Evolutionary conservation across 768 basidiomycete genomes (phyloP).

Genomic region (Suillus paluster): DNA sequence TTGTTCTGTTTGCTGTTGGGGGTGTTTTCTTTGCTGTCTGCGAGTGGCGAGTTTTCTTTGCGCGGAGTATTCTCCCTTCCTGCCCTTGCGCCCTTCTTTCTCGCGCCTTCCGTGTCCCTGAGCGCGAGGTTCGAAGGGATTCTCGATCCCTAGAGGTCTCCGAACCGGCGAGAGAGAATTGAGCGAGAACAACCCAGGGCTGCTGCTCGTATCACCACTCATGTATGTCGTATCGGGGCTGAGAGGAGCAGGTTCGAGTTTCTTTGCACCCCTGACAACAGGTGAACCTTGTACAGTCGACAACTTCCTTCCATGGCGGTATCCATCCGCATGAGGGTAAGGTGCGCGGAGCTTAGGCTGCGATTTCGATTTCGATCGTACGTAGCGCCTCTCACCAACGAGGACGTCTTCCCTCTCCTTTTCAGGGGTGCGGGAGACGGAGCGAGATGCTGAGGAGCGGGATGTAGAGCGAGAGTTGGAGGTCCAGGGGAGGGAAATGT

Average conservation of each 20-base stretch:
- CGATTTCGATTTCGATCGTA: conserved; percentile 39
- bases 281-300: conserved; percentile 37
- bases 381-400: conserved; percentile 13
- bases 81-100: background rate
- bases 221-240: background rate
- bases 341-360: conserved; percentile 38
- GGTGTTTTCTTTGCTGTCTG: conserved; percentile 18
- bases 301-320: conserved; percentile 24
- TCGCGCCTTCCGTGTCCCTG: background rate
- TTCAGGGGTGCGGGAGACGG: conserved; percentile 15
- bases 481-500: conserved; percentile 40
- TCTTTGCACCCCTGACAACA: conserved; percentile 15
- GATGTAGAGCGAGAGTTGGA: conserved; percentile 24
- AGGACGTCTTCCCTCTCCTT: background rate
- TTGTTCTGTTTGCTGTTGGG: conserved; percentile 27
- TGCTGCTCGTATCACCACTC: conserved; percentile 29
- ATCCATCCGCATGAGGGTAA: conserved; percentile 9
- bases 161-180: conserved; percentile 28
- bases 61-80: conserved; percentile 12
- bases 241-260: background rate
- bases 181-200: conserved; percentile 12
- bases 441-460: conserved; percentile 19
- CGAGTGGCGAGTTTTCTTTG: conserved; percentile 9
- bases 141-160: conserved; percentile 26
- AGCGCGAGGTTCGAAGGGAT: conserved; percentile 15